Conservation (phyloP, 768 basidiomycete genomes). For the Lentinula lateritia region DNA sequence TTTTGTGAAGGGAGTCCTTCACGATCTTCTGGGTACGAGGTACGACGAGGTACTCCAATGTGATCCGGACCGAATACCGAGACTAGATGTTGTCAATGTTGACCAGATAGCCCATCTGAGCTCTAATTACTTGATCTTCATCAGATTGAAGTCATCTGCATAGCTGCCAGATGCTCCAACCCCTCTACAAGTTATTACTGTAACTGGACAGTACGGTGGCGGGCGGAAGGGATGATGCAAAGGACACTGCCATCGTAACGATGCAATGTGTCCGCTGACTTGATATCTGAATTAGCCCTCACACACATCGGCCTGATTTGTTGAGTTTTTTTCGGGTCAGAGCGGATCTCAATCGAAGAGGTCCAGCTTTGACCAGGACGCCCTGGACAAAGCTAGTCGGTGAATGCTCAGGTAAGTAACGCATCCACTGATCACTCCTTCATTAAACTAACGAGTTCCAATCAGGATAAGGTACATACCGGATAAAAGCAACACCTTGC, state of each 20-base stretch:
- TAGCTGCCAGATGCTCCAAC: neutral
- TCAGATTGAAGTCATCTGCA: neutral
- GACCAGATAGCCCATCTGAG: neutral
- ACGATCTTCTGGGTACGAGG: neutral
- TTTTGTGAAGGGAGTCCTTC: neutral
- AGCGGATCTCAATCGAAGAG: conserved; percentile 1
- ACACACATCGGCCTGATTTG: neutral
- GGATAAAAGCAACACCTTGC: neutral
- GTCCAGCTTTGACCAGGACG: neutral
- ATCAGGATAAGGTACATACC: neutral
- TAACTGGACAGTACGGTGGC: neutral
- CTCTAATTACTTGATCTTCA: neutral
- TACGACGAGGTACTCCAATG: neutral
- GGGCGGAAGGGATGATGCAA: neutral
- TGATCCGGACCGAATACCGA: neutral
- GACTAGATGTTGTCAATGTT: neutral
- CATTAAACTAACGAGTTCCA: too few relatives aligned
- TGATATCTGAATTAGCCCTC: too few relatives aligned
- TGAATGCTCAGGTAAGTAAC: too few relatives aligned
- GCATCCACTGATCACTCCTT: too few relatives aligned
- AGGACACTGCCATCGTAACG: neutral
- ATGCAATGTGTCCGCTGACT: too few relatives aligned
- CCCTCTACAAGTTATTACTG: neutral
- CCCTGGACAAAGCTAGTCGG: neutral
- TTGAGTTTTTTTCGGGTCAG: neutral